These are phyloP conservation scores for Starmerella roubikii DNA, from an alignment of 805 yeast genomes.

Conservation along the genomic window DNA sequence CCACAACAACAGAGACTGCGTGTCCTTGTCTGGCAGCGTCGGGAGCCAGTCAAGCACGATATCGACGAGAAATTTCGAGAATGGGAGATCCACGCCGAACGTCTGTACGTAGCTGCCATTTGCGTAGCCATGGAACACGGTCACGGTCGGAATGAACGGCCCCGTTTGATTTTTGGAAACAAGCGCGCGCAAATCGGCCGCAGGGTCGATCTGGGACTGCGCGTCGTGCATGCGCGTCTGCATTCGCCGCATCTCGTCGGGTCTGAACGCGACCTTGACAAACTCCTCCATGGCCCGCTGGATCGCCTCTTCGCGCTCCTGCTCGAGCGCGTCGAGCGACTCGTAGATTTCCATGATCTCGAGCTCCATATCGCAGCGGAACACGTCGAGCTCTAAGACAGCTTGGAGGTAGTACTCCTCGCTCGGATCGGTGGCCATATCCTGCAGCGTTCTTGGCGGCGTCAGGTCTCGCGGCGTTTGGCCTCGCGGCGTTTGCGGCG, in stretches of 20 bases:
- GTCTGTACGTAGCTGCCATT: conserved; percentile 48
- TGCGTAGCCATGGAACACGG: conserved; percentile 60
- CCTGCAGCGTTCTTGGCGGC: neutral
- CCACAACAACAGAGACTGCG: conserved; percentile 31
- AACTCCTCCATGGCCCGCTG: conserved; percentile 55
- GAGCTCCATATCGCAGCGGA: conserved; percentile 58
- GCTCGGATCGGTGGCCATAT: conserved; percentile 11
- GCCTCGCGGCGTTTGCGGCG: neutral
- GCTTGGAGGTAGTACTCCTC: conserved; percentile 35
- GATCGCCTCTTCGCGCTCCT: conserved; percentile 52
- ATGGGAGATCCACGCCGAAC: conserved; percentile 63
- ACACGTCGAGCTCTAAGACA: conserved; percentile 43
- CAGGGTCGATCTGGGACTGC: conserved; percentile 54
- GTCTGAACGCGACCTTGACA: conserved; percentile 33
- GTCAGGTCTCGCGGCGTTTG: no score
- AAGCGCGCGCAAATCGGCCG: conserved; percentile 45
- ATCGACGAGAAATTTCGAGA: conserved; percentile 51
- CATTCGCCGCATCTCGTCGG: conserved; percentile 35
- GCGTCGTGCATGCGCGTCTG: conserved; percentile 36
- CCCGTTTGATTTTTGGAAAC: conserved; percentile 57
- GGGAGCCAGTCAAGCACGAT: conserved; percentile 41
- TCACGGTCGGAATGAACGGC: conserved; percentile 53
- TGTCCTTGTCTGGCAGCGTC: conserved; percentile 3
- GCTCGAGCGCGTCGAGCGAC: conserved; percentile 62
- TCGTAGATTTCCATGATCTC: conserved; percentile 48